phyloP scores from a whole-genome alignment of 495 filamentous ascomycete genomes.

The Corynascus novoguineensis region DNA sequence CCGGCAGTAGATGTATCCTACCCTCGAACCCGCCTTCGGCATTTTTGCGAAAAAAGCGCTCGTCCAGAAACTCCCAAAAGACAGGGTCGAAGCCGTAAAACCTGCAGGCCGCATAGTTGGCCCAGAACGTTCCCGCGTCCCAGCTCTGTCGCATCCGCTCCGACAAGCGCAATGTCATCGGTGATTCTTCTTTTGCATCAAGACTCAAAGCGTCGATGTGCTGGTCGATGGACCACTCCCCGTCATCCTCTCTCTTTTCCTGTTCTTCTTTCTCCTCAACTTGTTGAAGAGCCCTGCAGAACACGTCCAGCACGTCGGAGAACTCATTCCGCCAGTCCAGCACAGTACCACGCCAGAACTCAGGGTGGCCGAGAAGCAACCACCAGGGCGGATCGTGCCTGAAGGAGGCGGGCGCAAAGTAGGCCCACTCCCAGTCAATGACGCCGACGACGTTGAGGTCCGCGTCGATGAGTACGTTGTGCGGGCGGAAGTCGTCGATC shows the following conservation, averaged over 20 bases:
- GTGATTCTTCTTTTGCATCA: too few relatives aligned
- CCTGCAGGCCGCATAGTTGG: slow-evolving; percentile 29
- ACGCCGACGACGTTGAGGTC: slow-evolving; percentile 14
- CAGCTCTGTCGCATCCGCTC: slow-evolving; percentile 10
- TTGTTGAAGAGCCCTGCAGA: too few relatives aligned
- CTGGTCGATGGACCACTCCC: too few relatives aligned
- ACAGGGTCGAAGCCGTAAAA: slow-evolving; percentile 31
- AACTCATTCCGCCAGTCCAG: slow-evolving; percentile 14
- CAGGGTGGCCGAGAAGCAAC: slow-evolving; percentile 36
- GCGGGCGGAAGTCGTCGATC: slow-evolving; percentile 25
- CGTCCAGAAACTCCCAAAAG: slow-evolving; percentile 27
- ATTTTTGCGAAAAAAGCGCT: slow-evolving; percentile 21
- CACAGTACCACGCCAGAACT: slow-evolving; percentile 33
- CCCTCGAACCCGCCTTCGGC: neutral
- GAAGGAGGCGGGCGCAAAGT: slow-evolving; percentile 39
- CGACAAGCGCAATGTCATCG: neutral
- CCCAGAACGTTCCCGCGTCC: slow-evolving; percentile 28
- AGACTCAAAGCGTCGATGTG: too few relatives aligned
- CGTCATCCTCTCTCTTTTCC: too few relatives aligned
- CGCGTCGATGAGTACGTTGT: slow-evolving; percentile 25
- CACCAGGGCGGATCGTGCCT: slow-evolving; percentile 39
- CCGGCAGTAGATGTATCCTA: neutral
- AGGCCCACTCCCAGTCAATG: slow-evolving; percentile 44
- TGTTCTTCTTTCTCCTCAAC: too few relatives aligned
- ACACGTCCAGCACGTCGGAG: too few relatives aligned